Base-by-base conservation (phyloP, 2,329 filamentous ascomycete species). In the Fusarium hainanense region DNA sequence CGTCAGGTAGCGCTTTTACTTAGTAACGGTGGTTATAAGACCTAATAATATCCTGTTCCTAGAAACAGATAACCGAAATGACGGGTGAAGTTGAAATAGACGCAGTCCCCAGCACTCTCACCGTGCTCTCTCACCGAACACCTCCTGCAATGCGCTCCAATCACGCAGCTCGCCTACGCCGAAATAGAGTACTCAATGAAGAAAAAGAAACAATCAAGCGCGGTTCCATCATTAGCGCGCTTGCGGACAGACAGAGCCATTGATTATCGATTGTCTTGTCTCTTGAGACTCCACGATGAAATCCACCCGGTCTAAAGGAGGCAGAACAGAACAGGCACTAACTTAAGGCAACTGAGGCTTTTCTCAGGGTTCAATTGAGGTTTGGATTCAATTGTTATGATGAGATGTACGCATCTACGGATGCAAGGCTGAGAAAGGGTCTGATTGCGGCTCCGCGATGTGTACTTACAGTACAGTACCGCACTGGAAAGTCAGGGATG, bases 271-370 rank as follows among this genome's bases (percentile, higher is more conserved):
- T 48, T 49, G 32, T 47, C 48, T 47, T 37, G 34, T 37, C 46
- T 43, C 37, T 54, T 64, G 52, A 70, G 66, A 57, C 62, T 74
- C 69, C 67, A 74, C 64, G 72, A 64, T 30, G 44, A 56, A 62
- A 72, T 75, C 73, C 73, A 75, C 73, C 62, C 73, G 73, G 73
- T 70, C 73, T 63, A 75, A 75, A 30, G 73, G 71, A 73, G 68
- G 54, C 48, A 25, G 41, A 56, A 48, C 30, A 48, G 20, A 47
- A 52, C 68, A 61, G 60, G 58, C 63, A 60, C 72, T 64, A 62
- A 51, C 54, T 48, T 20, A 28, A 30, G 51, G 57, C 11, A 50
- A 41, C n/a, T 21, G 28, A 59, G 47, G 32, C 54, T 25, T 50
- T 32, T 32, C 30, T n/a, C 49, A 62, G 48, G 48, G 41, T 50